A percentile compares a stretch with the other conserved stretches of the same genome.
Conservation (phyloP, 805 yeast species). For the Candida maesae region DNA sequence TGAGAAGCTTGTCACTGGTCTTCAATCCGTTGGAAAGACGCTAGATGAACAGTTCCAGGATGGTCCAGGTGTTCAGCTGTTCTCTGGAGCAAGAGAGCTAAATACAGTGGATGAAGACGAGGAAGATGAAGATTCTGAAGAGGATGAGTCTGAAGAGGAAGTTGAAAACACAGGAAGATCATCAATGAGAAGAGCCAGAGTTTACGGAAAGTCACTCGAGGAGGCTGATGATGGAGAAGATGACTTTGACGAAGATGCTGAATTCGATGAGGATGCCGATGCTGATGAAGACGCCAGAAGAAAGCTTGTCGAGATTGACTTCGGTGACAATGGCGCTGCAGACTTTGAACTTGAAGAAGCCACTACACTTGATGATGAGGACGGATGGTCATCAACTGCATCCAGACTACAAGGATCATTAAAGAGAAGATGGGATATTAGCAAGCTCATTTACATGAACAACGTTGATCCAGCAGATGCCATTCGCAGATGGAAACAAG, state of each 20-base stretch:
- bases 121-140: conserved; percentile 32
- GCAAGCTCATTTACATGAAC: conserved; percentile 74
- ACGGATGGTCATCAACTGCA: conserved; percentile 47
- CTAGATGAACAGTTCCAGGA: conserved; percentile 53
- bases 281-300: conserved; percentile 38
- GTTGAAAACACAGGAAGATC: conserved; percentile 56
- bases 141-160: conserved; percentile 32
- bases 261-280: conserved; percentile 37
- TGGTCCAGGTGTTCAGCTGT: conserved; percentile 72
- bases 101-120: conserved; percentile 40
- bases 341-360: conserved; percentile 49
- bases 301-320: conserved; percentile 46
- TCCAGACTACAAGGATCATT: conserved; percentile 51
- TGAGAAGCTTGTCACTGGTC: conserved; percentile 75
- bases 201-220: conserved; percentile 49
- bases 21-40: conserved; percentile 66
- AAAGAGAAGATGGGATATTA: conserved; percentile 69
- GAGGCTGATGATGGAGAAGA: conserved; percentile 41
- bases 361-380: conserved; percentile 43
- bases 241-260: conserved; percentile 40
- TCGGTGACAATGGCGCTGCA: conserved; percentile 31
- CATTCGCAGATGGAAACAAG: conserved; percentile 64
- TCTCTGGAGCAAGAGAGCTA: conserved; percentile 56
- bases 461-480: conserved; percentile 73
- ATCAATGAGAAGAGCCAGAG: conserved; percentile 55